phyloP scores from a whole-genome alignment of 768 basidiomycete species.

The Suillus placidus region DNA sequence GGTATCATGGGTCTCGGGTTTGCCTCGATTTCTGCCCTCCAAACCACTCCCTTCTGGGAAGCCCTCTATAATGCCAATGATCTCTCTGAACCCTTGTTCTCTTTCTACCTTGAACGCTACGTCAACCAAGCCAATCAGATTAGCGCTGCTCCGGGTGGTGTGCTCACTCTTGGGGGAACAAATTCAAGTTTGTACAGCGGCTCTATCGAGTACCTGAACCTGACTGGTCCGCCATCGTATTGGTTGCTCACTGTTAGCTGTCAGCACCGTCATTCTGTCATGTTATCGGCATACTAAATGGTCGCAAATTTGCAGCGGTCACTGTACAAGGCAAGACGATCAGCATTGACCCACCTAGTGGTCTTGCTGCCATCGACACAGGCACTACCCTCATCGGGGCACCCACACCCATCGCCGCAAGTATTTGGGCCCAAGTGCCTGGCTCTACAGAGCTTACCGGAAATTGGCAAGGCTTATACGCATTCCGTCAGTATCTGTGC shows the following conservation, averaged over 20 bases:
- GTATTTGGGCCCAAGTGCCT: conserved; percentile 69
- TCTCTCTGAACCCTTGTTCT: conserved; percentile 56
- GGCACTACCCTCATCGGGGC: conserved; percentile 94
- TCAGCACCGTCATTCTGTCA: conserved; percentile 31
- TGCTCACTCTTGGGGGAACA: conserved; percentile 73
- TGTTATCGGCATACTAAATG: not conserved
- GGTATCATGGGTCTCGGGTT: conserved; percentile 84
- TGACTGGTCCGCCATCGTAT: conserved; percentile 43
- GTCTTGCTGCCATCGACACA: conserved; percentile 85
- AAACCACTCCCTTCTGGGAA: conserved; percentile 68
- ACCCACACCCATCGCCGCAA: conserved; percentile 59
- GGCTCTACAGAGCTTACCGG: conserved; percentile 50
- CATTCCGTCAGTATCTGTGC: conserved; percentile 60
- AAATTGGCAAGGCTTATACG: conserved; percentile 66
- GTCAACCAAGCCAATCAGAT: conserved; percentile 33
- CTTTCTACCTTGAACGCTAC: conserved; percentile 65
- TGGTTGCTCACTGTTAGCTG: conserved; percentile 64
- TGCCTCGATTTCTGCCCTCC: conserved; percentile 55
- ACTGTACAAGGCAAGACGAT: conserved; percentile 60
- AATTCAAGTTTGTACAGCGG: conserved; percentile 63
- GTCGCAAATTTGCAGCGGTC: conserved; percentile 42
- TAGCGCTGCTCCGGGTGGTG: conserved; percentile 57
- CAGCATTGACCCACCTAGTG: conserved; percentile 41
- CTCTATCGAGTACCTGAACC: conserved; percentile 60
- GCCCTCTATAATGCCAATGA: conserved; percentile 44